Conservation (phyloP, 2,329 filamentous ascomycete species). For the Botryotinia convoluta region DNA sequence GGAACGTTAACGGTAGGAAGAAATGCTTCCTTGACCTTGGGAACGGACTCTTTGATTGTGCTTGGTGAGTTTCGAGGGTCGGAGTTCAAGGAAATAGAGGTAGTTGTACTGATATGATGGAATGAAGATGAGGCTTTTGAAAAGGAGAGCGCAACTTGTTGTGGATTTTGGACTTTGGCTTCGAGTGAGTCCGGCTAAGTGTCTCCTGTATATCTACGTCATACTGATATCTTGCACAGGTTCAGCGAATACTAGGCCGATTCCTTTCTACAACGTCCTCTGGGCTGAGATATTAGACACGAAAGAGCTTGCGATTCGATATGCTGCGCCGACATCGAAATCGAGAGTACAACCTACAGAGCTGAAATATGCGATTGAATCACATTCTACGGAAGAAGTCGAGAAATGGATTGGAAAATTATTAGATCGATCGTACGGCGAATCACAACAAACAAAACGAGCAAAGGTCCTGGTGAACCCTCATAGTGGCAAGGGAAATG, state of each 20-base stretch:
- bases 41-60: slow-evolving; percentile 58
- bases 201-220: slow-evolving; percentile 8
- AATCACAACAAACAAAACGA: slow-evolving; percentile 66
- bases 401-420: slow-evolving; percentile 61
- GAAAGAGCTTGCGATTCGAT: slow-evolving; percentile 66
- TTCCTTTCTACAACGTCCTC: slow-evolving; percentile 80
- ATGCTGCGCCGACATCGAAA: slow-evolving; percentile 61
- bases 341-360: slow-evolving; percentile 58
- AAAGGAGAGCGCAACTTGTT: slow-evolving; percentile 51
- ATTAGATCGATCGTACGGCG: slow-evolving; percentile 67
- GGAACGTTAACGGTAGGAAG: slow-evolving; percentile 53
- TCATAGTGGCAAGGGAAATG: slow-evolving; percentile 78
- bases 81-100: background rate
- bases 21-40: slow-evolving; percentile 58
- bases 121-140: slow-evolving; percentile 52
- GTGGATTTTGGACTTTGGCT: slow-evolving; percentile 54
- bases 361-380: slow-evolving; percentile 57
- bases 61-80: slow-evolving; percentile 44
- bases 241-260: slow-evolving; percentile 45
- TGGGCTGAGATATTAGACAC: slow-evolving; percentile 66
- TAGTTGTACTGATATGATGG: background rate
- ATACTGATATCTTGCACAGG: slow-evolving; percentile 24
- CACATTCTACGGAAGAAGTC: slow-evolving; percentile 32
- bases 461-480: slow-evolving; percentile 91
- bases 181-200: slow-evolving; percentile 22